Evolutionary conservation across 2,329 filamentous ascomycete species (phyloP).

Genomic region (Fusarium sp.): DNA sequence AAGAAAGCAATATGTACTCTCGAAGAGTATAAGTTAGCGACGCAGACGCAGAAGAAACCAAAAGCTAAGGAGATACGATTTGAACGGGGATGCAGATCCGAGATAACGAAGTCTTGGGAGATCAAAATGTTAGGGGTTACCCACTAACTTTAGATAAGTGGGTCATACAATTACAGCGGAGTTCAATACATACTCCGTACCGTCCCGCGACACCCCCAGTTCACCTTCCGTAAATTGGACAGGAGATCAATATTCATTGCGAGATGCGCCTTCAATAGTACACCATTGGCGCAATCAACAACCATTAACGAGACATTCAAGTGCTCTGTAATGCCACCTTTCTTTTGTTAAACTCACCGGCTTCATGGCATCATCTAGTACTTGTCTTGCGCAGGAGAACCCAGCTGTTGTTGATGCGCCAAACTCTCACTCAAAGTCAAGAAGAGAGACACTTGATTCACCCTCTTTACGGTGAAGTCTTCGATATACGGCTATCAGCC

Average conservation of each 20-base stretch:
- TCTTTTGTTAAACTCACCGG: too few species aligned
- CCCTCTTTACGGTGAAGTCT: not conserved
- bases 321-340: not conserved
- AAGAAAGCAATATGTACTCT: slow-evolving; percentile 13
- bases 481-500: not conserved
- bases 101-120: slow-evolving; percentile 35
- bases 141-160: slow-evolving; percentile 10
- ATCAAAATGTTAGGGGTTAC: slow-evolving; percentile 31
- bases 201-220: not conserved
- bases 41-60: slow-evolving; percentile 4
- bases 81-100: slow-evolving; percentile 14
- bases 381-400: not conserved
- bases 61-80: slow-evolving; percentile 14
- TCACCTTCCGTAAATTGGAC: not conserved
- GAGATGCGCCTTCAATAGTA: not conserved
- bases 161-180: not conserved
- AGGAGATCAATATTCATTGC: not conserved
- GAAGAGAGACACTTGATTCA: not conserved
- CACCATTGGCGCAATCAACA: too few species aligned
- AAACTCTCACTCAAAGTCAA: not conserved
- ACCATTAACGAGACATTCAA: not conserved
- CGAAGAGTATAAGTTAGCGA: not conserved
- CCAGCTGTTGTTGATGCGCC: not conserved
- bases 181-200: not conserved
- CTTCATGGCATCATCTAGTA: not conserved